phyloP scores from a whole-genome alignment of 192 early-diverging fungal genomes.

The Phlyctochytrium planicorne region DNA sequence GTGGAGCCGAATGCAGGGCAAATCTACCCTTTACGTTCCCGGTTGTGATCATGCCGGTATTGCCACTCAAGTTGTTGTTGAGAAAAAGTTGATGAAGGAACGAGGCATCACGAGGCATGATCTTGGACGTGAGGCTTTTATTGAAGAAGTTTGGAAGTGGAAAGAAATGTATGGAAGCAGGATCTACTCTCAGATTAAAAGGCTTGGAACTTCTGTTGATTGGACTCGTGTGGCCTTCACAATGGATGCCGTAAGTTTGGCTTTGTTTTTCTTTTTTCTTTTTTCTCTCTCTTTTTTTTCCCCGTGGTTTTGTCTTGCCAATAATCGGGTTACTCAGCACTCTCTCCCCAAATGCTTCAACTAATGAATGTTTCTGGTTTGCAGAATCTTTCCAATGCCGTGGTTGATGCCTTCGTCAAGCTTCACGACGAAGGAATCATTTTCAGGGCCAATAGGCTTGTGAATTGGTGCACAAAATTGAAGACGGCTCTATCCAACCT shows the following conservation, averaged over 20 bases:
- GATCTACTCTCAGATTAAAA: conserved; percentile 87
- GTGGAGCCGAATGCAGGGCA: conserved; percentile 98
- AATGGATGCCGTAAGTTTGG: conserved; percentile 68
- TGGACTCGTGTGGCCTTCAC: conserved; percentile 93
- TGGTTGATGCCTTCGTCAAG: conserved; percentile 90
- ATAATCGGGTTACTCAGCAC: no score
- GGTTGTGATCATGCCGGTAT: conserved; percentile 98
- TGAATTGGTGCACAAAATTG: conserved; percentile 97
- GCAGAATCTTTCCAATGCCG: conserved; percentile 73
- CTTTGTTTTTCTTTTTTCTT: neutral
- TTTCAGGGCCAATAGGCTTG: conserved; percentile 93
- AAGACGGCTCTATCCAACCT: conserved; percentile 96
- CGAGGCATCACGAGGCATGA: conserved; percentile 83
- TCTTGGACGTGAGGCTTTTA: conserved; percentile 86
- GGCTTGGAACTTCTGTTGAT: conserved; percentile 90
- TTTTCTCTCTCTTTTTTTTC: neutral
- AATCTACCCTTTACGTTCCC: conserved; percentile 90
- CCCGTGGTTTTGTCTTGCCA: no score
- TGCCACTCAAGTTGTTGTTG: conserved; percentile 95
- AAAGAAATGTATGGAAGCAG: conserved; percentile 68
- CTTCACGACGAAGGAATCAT: conserved; percentile 94
- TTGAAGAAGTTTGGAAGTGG: conserved; percentile 93
- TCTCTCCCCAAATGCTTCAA: neutral
- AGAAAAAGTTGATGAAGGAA: conserved; percentile 91
- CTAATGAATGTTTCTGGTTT: neutral